Conservation (phyloP, 495 filamentous ascomycete genomes). For the Penicillium turbatum region DNA sequence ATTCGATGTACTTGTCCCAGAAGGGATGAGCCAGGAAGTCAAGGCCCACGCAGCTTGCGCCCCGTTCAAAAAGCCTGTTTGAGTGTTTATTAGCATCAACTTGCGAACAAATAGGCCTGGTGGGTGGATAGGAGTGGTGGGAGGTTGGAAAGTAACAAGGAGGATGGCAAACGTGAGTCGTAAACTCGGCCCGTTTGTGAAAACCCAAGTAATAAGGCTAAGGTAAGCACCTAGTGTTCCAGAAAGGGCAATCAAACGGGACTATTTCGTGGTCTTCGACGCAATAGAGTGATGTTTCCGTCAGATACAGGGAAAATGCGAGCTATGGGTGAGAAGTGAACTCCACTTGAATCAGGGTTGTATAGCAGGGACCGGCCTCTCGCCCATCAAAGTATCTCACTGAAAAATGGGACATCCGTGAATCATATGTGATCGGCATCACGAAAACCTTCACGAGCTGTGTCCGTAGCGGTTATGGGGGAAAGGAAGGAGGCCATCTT, state of each 20-base stretch:
- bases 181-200: conserved; percentile 34
- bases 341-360: conserved; percentile 36
- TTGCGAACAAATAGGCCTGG: conserved; percentile 5
- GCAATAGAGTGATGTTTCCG: conserved; percentile 27
- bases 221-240: conserved; percentile 31
- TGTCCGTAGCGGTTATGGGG: conserved; percentile 35
- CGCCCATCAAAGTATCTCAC: conserved; percentile 48
- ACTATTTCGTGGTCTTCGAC: conserved; percentile 26
- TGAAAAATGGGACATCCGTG: conserved; percentile 26
- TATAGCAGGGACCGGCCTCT: conserved; percentile 46
- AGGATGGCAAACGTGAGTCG: conserved; percentile 53
- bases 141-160: conserved; percentile 27
- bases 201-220: conserved; percentile 38
- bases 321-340: conserved; percentile 57
- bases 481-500: conserved; percentile 65
- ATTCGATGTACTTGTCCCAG: conserved; percentile 99
- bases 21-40: conserved; percentile 95
- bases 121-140: conserved; percentile 25
- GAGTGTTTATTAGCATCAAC: conserved; percentile 30
- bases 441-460: conserved; percentile 36
- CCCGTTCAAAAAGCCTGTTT: conserved; percentile 86
- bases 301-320: conserved; percentile 41
- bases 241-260: conserved; percentile 31
- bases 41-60: conserved; percentile 75
- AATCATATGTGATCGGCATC: conserved; percentile 29